These are phyloP conservation scores for Colletotrichum gigasporum DNA, from an alignment of 2,329 filamentous ascomycete species.

Conservation along the genomic window DNA sequence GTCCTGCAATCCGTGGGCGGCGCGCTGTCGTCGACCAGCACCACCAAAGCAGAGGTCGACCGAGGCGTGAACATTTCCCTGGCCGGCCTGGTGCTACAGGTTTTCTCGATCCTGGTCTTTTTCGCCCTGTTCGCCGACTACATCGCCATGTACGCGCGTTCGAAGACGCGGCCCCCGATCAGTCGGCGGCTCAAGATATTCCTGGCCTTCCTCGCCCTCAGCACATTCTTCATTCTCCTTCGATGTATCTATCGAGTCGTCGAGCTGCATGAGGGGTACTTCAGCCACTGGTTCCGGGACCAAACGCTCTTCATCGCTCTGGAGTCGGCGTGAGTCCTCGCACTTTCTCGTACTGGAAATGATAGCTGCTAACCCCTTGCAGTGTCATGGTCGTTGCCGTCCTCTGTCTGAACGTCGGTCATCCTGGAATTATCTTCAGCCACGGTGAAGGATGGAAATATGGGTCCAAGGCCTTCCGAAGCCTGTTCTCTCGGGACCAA, in stretches of 20 bases:
- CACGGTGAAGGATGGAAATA: too few species aligned
- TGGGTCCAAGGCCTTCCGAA: too few species aligned
- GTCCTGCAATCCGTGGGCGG: conserved; percentile 62
- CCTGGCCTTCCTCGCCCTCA: conserved; percentile 55
- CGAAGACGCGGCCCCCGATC: conserved; percentile 38
- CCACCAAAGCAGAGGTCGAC: conserved; percentile 40
- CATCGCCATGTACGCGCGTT: conserved; percentile 41
- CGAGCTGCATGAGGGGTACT: conserved; percentile 66
- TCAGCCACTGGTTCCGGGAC: conserved; percentile 55
- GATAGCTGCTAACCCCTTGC: not conserved
- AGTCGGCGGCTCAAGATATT: conserved; percentile 56
- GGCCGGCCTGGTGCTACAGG: conserved; percentile 61
- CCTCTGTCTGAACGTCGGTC: conserved; percentile 8
- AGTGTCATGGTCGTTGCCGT: conserved; percentile 23
- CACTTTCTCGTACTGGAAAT: too few species aligned
- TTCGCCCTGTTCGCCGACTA: conserved; percentile 52
- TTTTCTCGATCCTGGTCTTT: conserved; percentile 58
- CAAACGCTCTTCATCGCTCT: conserved; percentile 53
- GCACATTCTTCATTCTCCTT: conserved; percentile 65
- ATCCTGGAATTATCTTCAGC: conserved; percentile 19
- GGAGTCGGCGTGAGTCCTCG: conserved; percentile 45
- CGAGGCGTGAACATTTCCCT: conserved; percentile 59
- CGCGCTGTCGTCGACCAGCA: conserved; percentile 50
- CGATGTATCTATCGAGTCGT: conserved; percentile 67
- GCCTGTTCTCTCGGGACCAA: not conserved